Evolutionary conservation across 495 filamentous ascomycete species (phyloP).

Genomic region (Patellaria atrata): DNA sequence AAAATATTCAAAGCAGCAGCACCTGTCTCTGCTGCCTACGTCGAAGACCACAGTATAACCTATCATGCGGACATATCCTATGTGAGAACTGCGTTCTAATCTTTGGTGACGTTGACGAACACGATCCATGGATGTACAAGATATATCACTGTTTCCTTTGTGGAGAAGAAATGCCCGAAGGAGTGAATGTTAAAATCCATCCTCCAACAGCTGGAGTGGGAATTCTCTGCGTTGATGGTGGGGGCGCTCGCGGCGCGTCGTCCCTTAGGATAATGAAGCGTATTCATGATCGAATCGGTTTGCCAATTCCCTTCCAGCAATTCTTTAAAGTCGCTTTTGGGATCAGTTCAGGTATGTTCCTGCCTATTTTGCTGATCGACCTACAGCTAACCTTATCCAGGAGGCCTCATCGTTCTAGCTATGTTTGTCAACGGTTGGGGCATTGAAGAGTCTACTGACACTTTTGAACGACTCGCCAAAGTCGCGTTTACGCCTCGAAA

Average conservation of each 20-base stretch:
- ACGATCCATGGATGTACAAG: neutral
- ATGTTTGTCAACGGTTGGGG: conserved; percentile 3
- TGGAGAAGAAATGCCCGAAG: neutral
- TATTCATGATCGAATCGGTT: conserved; percentile 1
- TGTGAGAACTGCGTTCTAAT: conserved; percentile 1
- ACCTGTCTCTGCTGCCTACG: conserved; percentile 2
- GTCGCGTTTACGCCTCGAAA: neutral
- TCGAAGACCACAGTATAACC: conserved; percentile 1
- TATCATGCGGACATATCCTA: neutral
- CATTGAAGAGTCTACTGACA: neutral
- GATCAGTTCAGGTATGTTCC: conserved; percentile 2
- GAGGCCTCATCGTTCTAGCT: conserved; percentile 4
- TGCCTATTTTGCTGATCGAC: neutral
- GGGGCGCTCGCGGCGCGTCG: neutral
- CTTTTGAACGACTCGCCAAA: conserved; percentile 1
- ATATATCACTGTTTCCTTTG: conserved; percentile 2
- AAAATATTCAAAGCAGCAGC: neutral
- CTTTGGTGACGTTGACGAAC: neutral
- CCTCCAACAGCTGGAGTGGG: conserved; percentile 3
- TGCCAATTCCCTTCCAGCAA: neutral
- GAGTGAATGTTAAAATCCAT: neutral
- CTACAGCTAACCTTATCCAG: neutral
- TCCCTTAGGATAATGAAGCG: neutral
- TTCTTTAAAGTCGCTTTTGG: conserved; percentile 5
- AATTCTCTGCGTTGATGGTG: conserved; percentile 2